Evolutionary conservation across 164 flowering plant genomes (phyloP).

Genomic region (Saururus chinensis): DNA sequence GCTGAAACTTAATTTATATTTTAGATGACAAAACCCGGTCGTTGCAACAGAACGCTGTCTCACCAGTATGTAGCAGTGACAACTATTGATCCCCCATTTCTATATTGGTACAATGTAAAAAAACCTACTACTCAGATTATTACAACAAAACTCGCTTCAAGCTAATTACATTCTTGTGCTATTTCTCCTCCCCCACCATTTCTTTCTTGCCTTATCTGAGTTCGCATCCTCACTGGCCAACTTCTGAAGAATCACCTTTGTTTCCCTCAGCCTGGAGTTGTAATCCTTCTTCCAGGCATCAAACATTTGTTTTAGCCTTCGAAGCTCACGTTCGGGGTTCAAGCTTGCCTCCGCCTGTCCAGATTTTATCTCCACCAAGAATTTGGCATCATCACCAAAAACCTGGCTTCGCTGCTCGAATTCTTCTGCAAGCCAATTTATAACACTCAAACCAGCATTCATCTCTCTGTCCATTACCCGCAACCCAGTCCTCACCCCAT

Average conservation of each 20-base stretch:
- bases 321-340: constrained; percentile 75
- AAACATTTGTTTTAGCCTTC: constrained; percentile 73
- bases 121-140: too few relatives aligned
- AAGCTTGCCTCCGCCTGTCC: constrained; percentile 82
- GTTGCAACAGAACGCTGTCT: too few relatives aligned
- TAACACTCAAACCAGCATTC: constrained; percentile 75
- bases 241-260: constrained; percentile 69
- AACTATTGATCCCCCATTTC: too few relatives aligned
- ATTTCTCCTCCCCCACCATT: constrained; percentile 93
- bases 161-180: constrained; percentile 35
- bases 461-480: constrained; percentile 22
- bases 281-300: constrained; percentile 97
- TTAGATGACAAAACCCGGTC: too few relatives aligned
- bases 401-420: constrained; percentile 86
- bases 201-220: constrained; percentile 45
- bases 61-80: too few relatives aligned
- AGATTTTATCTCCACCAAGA: constrained; percentile 90
- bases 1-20: too few relatives aligned
- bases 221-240: constrained; percentile 57
- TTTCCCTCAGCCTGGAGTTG: constrained; percentile 61
- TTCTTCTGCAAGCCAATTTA: constrained; percentile 79
- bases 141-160: too few relatives aligned
- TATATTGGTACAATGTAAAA: too few relatives aligned
- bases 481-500: constrained; percentile 36
- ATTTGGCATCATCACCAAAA: constrained; percentile 92